phyloP scores from a whole-genome alignment of 2,329 filamentous ascomycete genomes.

The Akanthomyces dipterigenus region DNA sequence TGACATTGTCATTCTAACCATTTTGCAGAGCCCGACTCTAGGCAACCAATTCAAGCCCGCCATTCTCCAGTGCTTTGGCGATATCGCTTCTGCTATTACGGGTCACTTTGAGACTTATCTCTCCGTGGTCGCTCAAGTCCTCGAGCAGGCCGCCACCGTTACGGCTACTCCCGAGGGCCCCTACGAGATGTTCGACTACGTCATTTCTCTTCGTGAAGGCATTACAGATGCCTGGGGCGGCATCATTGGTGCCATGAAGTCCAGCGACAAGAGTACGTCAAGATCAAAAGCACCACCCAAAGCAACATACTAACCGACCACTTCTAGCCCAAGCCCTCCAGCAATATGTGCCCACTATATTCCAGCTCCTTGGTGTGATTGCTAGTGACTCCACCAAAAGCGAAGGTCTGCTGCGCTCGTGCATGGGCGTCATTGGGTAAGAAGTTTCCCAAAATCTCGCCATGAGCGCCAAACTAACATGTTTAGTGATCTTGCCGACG shows the following conservation, averaged over 20 bases:
- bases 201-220: conserved; percentile 88
- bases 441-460: conserved; percentile 23
- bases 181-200: conserved; percentile 95
- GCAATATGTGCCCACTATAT: conserved; percentile 77
- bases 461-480: conserved; percentile 28
- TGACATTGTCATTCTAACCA: conserved; percentile 12
- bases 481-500: conserved; percentile 79
- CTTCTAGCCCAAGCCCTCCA: conserved; percentile 59
- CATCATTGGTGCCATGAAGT: conserved; percentile 90
- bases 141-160: conserved; percentile 86
- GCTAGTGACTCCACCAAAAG: conserved; percentile 80
- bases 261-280: conserved; percentile 64
- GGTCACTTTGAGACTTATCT: conserved; percentile 91
- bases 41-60: conserved; percentile 97
- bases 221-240: conserved; percentile 99
- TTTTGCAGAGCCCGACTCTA: conserved; percentile 64
- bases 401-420: conserved; percentile 84
- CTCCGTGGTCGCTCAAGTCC: conserved; percentile 82
- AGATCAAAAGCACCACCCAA: background rate
- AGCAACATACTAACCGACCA: conserved; percentile 23
- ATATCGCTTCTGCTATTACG: conserved; percentile 91
- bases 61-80: conserved; percentile 95
- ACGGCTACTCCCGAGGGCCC: conserved; percentile 71
- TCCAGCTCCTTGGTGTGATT: conserved; percentile 76
- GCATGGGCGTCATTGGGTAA: conserved; percentile 96